phyloP scores from a whole-genome alignment of 148 eudicot species.

The Amaranthus hypochondriacus region DNA sequence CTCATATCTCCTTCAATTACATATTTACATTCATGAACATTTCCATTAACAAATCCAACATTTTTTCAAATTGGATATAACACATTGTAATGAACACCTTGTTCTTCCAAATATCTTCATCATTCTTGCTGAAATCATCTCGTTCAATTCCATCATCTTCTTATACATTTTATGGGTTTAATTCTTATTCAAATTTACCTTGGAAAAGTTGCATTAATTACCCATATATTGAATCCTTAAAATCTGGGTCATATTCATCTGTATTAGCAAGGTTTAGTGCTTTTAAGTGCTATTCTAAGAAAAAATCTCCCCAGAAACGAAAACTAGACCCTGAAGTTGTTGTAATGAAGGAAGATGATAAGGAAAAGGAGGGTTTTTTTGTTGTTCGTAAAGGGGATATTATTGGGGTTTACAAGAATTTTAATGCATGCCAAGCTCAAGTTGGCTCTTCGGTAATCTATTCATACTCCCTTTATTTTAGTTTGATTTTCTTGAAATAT shows the following conservation, averaged over 20 bases:
- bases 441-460: conserved; percentile 48
- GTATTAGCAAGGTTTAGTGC: conserved; percentile 13
- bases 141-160: conserved; percentile 10
- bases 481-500: not conserved
- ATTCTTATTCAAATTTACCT: conserved; percentile 13
- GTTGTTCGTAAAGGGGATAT: conserved; percentile 73
- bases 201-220: conserved; percentile 15
- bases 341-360: conserved; percentile 34
- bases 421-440: conserved; percentile 68
- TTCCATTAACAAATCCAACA: no score
- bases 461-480: not conserved
- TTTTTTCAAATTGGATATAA: not conserved
- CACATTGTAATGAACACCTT: conserved; percentile 23
- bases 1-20: no score
- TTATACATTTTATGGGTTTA: conserved; percentile 15
- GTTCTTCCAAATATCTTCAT: conserved; percentile 18
- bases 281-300: conserved; percentile 17
- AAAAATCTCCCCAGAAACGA: conserved; percentile 15
- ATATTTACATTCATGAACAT: no score
- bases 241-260: conserved; percentile 5
- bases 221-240: conserved; percentile 8
- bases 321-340: conserved; percentile 9
- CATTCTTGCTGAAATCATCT: conserved; percentile 17
- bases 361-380: conserved; percentile 63
- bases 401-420: conserved; percentile 61